Percentiles rank a stretch among this genome's conserved stretches.
These are phyloP conservation scores for Daldinia concentrica DNA, from an alignment of 495 filamentous ascomycete genomes.

Conservation along the genomic window DNA sequence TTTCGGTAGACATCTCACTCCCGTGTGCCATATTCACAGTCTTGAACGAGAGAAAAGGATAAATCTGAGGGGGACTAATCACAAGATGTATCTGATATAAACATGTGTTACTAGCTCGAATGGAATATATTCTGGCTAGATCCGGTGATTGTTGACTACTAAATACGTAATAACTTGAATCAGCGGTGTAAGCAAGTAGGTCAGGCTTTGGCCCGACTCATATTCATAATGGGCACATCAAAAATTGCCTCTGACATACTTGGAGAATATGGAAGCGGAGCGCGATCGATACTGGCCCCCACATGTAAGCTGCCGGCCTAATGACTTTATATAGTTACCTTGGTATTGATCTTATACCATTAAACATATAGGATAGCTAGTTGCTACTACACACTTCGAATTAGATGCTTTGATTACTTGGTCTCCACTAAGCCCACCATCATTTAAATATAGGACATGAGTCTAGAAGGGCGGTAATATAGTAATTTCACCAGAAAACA, in stretches of 20 bases:
- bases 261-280: background rate
- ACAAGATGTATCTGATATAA: background rate
- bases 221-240: background rate
- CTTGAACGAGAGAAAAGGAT: background rate
- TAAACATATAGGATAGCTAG: too few relatives aligned
- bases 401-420: background rate
- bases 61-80: background rate
- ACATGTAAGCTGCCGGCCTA: background rate
- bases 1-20: constrained; percentile 10
- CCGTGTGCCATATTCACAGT: constrained; percentile 6
- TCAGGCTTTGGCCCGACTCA: background rate
- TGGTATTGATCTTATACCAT: too few relatives aligned
- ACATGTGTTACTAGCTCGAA: background rate
- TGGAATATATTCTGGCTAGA: background rate
- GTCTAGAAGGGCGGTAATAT: background rate
- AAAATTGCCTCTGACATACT: background rate
- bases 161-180: background rate
- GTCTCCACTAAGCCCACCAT: background rate
- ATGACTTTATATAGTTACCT: background rate
- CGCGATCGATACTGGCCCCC: background rate
- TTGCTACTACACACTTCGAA: too few relatives aligned
- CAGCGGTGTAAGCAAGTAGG: background rate
- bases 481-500: background rate
- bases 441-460: background rate
- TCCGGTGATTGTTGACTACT: background rate